A percentile compares a stretch with the other conserved stretches of the same genome.
These are phyloP conservation scores for Novymonas esmeraldas DNA, from an alignment of 208 protist species.

Conservation along the genomic window DNA sequence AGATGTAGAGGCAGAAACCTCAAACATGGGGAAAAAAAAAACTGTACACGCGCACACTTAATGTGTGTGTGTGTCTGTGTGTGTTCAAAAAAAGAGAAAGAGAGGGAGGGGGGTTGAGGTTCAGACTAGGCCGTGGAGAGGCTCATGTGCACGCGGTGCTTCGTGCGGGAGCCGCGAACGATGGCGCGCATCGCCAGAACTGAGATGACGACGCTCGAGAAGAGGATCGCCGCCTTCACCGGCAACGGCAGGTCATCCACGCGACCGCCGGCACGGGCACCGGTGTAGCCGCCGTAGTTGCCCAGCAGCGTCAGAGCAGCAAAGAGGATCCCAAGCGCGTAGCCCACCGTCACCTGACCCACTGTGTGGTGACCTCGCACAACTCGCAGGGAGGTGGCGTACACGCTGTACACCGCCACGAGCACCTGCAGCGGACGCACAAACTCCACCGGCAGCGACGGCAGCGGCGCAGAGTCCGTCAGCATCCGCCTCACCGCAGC, in stretches of 20 bases:
- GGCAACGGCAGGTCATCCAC: conserved; percentile 40
- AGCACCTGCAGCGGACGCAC: conserved; percentile 27
- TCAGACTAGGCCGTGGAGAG: neutral
- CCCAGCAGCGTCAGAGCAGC: conserved; percentile 19
- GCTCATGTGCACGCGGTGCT: neutral
- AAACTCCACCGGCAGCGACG: neutral
- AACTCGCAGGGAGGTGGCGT: conserved; percentile 41
- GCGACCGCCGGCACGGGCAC: conserved; percentile 31
- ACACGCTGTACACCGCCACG: conserved; percentile 42
- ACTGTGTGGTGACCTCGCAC: conserved; percentile 50
- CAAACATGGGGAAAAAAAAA: no score
- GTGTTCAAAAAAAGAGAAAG: neutral
- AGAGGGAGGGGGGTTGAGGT: neutral
- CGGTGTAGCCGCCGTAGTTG: conserved; percentile 45
- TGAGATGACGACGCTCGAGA: conserved; percentile 10
- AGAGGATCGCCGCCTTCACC: conserved; percentile 22
- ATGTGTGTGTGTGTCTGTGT: no score
- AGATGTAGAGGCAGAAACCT: no score
- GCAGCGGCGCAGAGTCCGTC: conserved; percentile 1
- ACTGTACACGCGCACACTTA: no score
- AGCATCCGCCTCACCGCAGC: neutral
- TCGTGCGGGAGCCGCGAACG: conserved; percentile 8
- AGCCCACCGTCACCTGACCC: conserved; percentile 51
- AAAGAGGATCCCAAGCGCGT: conserved; percentile 27
- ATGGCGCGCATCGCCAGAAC: conserved; percentile 24